Conservation (phyloP, 768 basidiomycete genomes). For the Cystobasidium ongulense region DNA sequence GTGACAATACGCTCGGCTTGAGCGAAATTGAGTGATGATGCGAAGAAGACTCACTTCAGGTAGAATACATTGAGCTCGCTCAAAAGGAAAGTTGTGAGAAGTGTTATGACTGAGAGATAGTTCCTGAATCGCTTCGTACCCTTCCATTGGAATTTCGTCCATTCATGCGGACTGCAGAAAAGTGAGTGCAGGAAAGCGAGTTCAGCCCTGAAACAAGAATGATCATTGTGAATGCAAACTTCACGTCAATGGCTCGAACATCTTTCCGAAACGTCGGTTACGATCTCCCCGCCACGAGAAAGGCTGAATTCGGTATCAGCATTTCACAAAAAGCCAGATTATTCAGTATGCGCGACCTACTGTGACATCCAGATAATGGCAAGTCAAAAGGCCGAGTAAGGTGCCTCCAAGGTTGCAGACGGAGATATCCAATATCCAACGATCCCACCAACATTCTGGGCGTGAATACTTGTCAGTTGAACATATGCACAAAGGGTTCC, state of each 20-base stretch:
- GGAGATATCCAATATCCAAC: constrained; percentile 11
- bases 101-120: constrained; percentile 14
- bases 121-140: constrained; percentile 26
- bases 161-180: constrained; percentile 17
- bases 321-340: neutral
- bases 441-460: constrained; percentile 26
- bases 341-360: neutral
- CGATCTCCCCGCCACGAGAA: constrained; percentile 27
- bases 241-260: constrained; percentile 12
- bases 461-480: neutral
- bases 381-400: constrained; percentile 4
- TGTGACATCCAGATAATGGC: constrained; percentile 23
- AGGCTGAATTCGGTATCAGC: neutral
- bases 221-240: too few species aligned
- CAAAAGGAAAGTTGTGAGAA: constrained; percentile 18
- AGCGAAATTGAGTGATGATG: neutral
- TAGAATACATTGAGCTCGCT: constrained; percentile 32
- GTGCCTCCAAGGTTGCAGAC: constrained; percentile 24
- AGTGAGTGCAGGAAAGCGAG: neutral
- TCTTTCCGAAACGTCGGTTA: constrained; percentile 1
- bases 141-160: constrained; percentile 29
- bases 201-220: neutral
- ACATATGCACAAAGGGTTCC: neutral
- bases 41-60: constrained; percentile 26
- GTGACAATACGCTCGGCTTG: neutral